Conservation (phyloP, 1,284 basidiomycete species). For the Xanthoconium separans region DNA sequence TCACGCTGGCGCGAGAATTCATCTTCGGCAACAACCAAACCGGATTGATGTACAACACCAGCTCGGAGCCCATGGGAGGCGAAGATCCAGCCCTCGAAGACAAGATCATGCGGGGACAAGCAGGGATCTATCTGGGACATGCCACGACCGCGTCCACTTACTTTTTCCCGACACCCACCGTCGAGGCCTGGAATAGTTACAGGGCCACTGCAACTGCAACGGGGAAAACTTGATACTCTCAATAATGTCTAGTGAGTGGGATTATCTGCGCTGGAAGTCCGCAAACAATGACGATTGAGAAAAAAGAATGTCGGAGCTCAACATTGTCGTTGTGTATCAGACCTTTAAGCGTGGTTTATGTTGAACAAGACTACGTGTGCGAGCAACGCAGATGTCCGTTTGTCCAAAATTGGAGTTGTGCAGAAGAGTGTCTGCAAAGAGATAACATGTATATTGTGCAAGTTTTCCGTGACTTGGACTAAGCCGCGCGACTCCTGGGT, state of each 20-base stretch:
- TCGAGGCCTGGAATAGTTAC: conserved; percentile 55
- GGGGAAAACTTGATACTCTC: neutral
- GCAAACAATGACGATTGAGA: too few species aligned
- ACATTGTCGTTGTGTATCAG: too few species aligned
- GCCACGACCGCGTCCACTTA: neutral
- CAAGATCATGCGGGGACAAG: neutral
- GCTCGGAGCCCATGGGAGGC: conserved; percentile 43
- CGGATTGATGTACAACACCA: conserved; percentile 42
- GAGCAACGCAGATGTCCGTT: too few species aligned
- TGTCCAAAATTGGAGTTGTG: too few species aligned
- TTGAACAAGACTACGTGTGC: too few species aligned
- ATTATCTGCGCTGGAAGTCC: too few species aligned
- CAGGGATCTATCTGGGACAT: neutral
- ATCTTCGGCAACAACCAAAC: conserved; percentile 53
- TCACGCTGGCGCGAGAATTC: conserved; percentile 55
- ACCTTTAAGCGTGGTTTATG: too few species aligned
- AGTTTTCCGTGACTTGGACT: too few species aligned
- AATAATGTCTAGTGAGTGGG: neutral
- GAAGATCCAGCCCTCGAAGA: neutral
- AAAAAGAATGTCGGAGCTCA: too few species aligned
- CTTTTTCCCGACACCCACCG: conserved; percentile 38
- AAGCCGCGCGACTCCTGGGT: too few species aligned
- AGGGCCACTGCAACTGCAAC: conserved; percentile 31
- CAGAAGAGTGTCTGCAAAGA: too few species aligned
- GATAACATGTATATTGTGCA: too few species aligned